Base-by-base conservation (phyloP, 768 basidiomycete species). In the Cyclocybe aegerita region DNA sequence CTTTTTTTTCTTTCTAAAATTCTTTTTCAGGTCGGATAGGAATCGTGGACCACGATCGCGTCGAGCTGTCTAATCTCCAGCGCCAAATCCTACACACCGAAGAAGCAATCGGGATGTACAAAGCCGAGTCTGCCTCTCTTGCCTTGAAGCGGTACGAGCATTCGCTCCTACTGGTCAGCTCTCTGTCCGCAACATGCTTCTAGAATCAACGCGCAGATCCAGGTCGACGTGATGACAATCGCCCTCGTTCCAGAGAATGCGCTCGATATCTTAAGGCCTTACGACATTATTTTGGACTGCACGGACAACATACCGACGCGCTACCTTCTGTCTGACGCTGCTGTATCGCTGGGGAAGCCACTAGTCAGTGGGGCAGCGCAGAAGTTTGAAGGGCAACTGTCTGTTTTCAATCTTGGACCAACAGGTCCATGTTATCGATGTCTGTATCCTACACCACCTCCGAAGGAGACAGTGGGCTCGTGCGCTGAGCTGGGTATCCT, bases 341-440 rank as follows among this genome's bases (percentile, higher is more conserved):
- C 89, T 11, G 89, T 93, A 35, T 72, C 71, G 1, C 78, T 94
- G 1, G 69, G 72, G n/a, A 90, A 85, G 41, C 88, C 92, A 10
- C 84, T 98, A 35, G 86, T 98, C 34, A 92, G 90, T 50, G 96
- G 96, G 7, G 97, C 95, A 1, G 97, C 97, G 0, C 91, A 91
- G 62, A 81, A 81, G 59, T 87, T 79, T 58, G 90, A 92, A 53
- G 91, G 91, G 0, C 91, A 93, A 63, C 75, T 93, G 4, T 86
- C 82, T 60, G 73, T 80, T 10, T 93, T 90, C 65, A 90, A 92
- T 61, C 68, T 85, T 4, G 82, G 78, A 5, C 66, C 71, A 14
- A 69, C 79, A 29, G 86, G 93, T 1, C 95, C 94, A 0, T 99
- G 97, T 68, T 98, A 96, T 67, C 80, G 97, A 11, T 98, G 97